A percentile compares a stretch with the other conserved stretches of the same genome.
phyloP scores from a whole-genome alignment of 2,329 filamentous ascomycete species.

The Conoideocrella luteorostrata region DNA sequence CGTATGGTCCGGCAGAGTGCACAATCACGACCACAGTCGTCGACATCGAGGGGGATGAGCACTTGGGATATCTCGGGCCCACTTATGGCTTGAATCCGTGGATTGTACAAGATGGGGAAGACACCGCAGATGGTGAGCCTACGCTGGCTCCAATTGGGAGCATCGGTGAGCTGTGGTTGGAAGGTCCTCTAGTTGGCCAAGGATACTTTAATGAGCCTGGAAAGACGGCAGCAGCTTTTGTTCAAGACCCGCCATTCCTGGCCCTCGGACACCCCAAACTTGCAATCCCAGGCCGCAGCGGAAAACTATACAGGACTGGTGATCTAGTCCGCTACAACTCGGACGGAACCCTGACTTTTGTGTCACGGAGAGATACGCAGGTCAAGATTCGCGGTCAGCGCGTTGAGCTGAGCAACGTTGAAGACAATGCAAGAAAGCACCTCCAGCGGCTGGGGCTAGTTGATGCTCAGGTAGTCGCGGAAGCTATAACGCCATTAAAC shows the following conservation, averaged over 20 bases:
- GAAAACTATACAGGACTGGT: background rate
- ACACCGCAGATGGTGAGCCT: no score
- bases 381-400: constrained; percentile 4
- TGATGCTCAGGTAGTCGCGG: no score
- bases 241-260: no score
- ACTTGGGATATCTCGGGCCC: background rate
- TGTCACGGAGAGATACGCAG: constrained; percentile 1
- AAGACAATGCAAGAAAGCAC: background rate
- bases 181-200: no score
- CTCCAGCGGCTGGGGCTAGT: no score
- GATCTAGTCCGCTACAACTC: background rate
- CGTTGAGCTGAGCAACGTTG: constrained; percentile 2
- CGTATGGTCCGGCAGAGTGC: constrained; percentile 3
- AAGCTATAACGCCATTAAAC: no score
- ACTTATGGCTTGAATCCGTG: background rate
- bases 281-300: no score
- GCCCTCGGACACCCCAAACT: no score
- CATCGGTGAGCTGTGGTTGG: no score
- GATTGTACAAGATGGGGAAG: background rate
- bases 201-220: no score
- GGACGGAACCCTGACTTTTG: background rate
- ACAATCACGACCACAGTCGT: constrained; percentile 1
- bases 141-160: no score
- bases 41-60: background rate
- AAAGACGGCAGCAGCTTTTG: no score